A percentile compares a stretch with the other conserved stretches of the same genome.
Evolutionary conservation across 2,329 filamentous ascomycete species (phyloP).

Genomic region (Fusarium dimerum): DNA sequence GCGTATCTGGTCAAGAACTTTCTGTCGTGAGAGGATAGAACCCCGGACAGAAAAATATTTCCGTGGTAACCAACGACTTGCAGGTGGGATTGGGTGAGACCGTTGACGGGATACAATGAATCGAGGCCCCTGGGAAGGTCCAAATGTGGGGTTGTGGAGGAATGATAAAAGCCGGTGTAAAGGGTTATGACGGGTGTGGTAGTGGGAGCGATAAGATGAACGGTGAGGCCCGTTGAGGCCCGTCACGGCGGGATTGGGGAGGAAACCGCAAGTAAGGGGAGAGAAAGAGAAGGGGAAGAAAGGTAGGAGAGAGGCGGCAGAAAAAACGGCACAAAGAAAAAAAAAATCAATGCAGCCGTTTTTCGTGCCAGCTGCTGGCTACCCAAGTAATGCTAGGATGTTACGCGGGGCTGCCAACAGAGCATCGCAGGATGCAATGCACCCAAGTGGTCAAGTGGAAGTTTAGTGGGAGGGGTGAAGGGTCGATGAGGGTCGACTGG

Average conservation of each 20-base stretch:
- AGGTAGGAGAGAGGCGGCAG: constrained; percentile 16
- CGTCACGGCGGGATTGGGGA: constrained; percentile 7
- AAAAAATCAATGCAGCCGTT: constrained; percentile 21
- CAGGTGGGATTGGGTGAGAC: constrained; percentile 7
- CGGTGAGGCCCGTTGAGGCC: constrained; percentile 9
- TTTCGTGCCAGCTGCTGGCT: constrained; percentile 25
- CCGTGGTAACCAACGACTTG: neutral
- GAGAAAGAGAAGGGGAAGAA: constrained; percentile 16
- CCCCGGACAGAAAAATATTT: too few species aligned
- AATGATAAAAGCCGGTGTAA: constrained; percentile 15
- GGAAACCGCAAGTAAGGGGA: constrained; percentile 10
- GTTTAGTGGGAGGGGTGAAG: constrained; percentile 16
- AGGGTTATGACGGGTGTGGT: neutral
- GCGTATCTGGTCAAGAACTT: constrained; percentile 25
- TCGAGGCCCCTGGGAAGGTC: constrained; percentile 27
- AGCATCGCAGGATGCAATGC: constrained; percentile 36
- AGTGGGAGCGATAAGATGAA: constrained; percentile 4
- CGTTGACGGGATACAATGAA: constrained; percentile 30
- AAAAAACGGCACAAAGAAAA: constrained; percentile 20
- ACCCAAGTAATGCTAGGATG: constrained; percentile 17
- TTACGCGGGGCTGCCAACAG: constrained; percentile 35
- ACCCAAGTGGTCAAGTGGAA: constrained; percentile 29
- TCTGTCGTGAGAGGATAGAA: too few species aligned
- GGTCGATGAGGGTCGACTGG: constrained; percentile 20
- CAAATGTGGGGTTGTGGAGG: constrained; percentile 29